Percentiles rank a stretch among this genome's conserved stretches.
These are phyloP conservation scores for Myrmaecium sp. DNA, from an alignment of 2,329 filamentous ascomycete species.

Conservation along the genomic window DNA sequence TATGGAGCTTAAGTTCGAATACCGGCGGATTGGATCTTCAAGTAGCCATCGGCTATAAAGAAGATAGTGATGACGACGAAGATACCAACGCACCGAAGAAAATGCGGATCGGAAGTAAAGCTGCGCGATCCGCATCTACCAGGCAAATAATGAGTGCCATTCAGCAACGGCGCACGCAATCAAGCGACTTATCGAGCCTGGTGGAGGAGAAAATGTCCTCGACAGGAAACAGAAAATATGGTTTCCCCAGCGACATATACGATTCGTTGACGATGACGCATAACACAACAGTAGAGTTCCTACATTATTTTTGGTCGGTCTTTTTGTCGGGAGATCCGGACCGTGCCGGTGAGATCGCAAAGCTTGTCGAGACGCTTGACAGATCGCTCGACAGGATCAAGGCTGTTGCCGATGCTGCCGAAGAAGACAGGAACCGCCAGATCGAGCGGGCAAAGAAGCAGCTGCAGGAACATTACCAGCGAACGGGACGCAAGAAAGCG, in stretches of 20 bases:
- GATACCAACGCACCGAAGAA: slow-evolving; percentile 38
- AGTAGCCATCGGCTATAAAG: slow-evolving; percentile 47
- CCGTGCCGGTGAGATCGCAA: slow-evolving; percentile 62
- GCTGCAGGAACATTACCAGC: slow-evolving; percentile 37
- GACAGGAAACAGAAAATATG: slow-evolving; percentile 9
- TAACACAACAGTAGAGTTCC: slow-evolving; percentile 82
- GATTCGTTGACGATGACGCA: slow-evolving; percentile 60
- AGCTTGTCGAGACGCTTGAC: slow-evolving; percentile 65
- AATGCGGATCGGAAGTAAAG: slow-evolving; percentile 51
- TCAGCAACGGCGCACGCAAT: slow-evolving; percentile 41
- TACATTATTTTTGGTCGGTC: slow-evolving; percentile 93
- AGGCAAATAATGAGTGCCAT: slow-evolving; percentile 50
- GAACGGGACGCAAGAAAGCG: slow-evolving; percentile 42
- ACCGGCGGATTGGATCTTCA: slow-evolving; percentile 36
- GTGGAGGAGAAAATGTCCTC: slow-evolving; percentile 6
- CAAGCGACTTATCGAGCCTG: slow-evolving; percentile 21
- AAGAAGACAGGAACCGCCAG: slow-evolving; percentile 50
- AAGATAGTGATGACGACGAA: slow-evolving; percentile 42
- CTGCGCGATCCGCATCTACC: slow-evolving; percentile 46
- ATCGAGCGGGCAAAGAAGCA: slow-evolving; percentile 52
- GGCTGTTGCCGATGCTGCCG: slow-evolving; percentile 64
- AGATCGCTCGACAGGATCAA: slow-evolving; percentile 64
- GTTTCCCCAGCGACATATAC: slow-evolving; percentile 30
- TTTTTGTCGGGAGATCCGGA: slow-evolving; percentile 79
- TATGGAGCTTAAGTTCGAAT: slow-evolving; percentile 13